These are phyloP conservation scores for Xylariaceae sp. DNA, from an alignment of 2,329 filamentous ascomycete genomes.

Conservation along the genomic window DNA sequence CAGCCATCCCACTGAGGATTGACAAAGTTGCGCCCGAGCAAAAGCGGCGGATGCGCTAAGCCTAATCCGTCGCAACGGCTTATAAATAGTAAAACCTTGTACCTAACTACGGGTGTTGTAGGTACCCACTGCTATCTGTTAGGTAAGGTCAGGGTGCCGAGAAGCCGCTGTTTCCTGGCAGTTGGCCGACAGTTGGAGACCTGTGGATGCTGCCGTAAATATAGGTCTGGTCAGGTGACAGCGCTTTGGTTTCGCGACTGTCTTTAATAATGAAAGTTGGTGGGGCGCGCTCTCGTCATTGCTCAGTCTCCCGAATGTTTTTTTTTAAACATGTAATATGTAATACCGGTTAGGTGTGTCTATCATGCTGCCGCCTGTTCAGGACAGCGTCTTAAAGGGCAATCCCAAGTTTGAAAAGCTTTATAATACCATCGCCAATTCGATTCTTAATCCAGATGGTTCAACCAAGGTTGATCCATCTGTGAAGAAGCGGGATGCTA, in stretches of 20 bases:
- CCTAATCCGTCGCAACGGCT: no score
- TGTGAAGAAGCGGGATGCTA: conserved; percentile 55
- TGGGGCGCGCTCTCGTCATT: background rate
- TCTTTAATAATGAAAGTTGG: background rate
- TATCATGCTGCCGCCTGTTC: conserved; percentile 64
- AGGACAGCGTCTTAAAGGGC: conserved; percentile 57
- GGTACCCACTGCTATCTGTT: no score
- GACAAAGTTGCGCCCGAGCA: no score
- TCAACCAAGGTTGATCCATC: conserved; percentile 60
- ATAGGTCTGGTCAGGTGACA: conserved; percentile 32
- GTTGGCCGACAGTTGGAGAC: no score
- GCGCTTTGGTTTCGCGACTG: conserved; percentile 27
- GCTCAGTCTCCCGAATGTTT: background rate
- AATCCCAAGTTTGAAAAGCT: conserved; percentile 67
- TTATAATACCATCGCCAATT: conserved; percentile 59
- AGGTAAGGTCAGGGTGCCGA: no score
- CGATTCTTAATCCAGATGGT: conserved; percentile 62
- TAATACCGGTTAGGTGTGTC: no score
- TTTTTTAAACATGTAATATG: background rate
- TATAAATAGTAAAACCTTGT: no score
- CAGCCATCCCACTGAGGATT: no score
- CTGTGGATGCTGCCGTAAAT: no score
- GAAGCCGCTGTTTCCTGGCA: no score
- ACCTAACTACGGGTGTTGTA: no score
- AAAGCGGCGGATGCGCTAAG: no score